Percentiles rank a stretch among this genome's conserved stretches.
These are phyloP conservation scores for Trametopsis cervina DNA, from an alignment of 768 basidiomycete genomes.

Conservation along the genomic window DNA sequence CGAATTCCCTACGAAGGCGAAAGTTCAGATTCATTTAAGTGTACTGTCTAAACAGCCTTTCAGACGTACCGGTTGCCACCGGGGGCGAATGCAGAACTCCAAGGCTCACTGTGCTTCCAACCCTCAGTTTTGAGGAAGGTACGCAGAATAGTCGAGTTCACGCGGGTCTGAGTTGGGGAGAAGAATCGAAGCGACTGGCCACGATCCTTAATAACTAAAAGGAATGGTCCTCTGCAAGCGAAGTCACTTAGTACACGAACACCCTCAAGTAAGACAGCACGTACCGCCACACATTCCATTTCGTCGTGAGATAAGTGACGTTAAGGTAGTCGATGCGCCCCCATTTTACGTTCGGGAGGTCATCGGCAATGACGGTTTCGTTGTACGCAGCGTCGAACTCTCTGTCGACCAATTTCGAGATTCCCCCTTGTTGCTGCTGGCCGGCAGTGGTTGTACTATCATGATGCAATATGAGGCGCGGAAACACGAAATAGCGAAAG, in stretches of 20 bases:
- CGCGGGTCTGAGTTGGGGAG: conserved; percentile 51
- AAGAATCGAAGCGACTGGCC: conserved; percentile 82
- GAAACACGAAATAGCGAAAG: not conserved
- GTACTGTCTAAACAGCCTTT: too few species aligned
- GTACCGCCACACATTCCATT: conserved; percentile 83
- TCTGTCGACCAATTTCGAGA: conserved; percentile 66
- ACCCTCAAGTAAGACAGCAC: conserved; percentile 21
- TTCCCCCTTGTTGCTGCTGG: conserved; percentile 41
- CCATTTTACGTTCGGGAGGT: conserved; percentile 69
- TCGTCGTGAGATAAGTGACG: conserved; percentile 77
- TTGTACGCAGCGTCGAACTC: conserved; percentile 74
- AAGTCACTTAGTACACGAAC: conserved; percentile 2
- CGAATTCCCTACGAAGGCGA: conserved; percentile 69
- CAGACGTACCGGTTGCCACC: conserved; percentile 64
- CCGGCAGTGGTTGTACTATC: conserved; percentile 54
- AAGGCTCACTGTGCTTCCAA: conserved; percentile 59
- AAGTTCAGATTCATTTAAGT: too few species aligned
- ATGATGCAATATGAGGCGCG: too few species aligned
- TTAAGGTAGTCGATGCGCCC: conserved; percentile 85
- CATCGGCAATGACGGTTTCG: conserved; percentile 46
- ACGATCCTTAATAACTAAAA: conserved; percentile 64
- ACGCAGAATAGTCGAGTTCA: conserved; percentile 53
- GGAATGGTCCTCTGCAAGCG: conserved; percentile 57
- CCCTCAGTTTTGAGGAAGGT: conserved; percentile 58
- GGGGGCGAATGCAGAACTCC: conserved; percentile 64